These are phyloP conservation scores for Cryptococcus sp. DNA, from an alignment of 1,284 basidiomycete species.

Conservation along the genomic window DNA sequence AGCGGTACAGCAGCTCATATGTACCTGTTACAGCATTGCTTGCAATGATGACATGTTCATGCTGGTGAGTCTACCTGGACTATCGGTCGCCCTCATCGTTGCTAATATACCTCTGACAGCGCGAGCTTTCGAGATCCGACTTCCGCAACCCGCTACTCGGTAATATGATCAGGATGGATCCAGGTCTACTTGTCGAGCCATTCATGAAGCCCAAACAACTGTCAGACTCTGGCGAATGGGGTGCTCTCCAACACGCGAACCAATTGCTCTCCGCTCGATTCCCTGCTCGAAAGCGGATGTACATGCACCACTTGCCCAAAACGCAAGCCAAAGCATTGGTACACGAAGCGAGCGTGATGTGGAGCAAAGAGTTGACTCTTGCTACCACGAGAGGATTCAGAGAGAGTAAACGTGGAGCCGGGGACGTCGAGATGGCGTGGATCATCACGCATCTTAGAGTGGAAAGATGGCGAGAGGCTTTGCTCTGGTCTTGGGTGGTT, in stretches of 20 bases:
- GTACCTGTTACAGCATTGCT: slow-evolving; percentile 25
- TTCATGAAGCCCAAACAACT: slow-evolving; percentile 21
- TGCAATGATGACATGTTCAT: slow-evolving; percentile 51
- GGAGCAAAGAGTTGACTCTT: slow-evolving; percentile 24
- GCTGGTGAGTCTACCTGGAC: slow-evolving; percentile 14
- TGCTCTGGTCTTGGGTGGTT: slow-evolving; percentile 44
- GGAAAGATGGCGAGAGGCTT: slow-evolving; percentile 48
- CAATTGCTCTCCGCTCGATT: slow-evolving; percentile 37
- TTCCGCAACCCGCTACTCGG: slow-evolving; percentile 45
- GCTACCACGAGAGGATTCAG: slow-evolving; percentile 40
- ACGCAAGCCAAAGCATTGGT: slow-evolving; percentile 26
- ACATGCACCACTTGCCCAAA: slow-evolving; percentile 46
- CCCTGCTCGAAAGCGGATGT: slow-evolving; percentile 28
- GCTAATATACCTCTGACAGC: slow-evolving; percentile 8
- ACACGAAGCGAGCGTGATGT: slow-evolving; percentile 46
- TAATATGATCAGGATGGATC: slow-evolving; percentile 37
- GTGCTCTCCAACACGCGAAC: slow-evolving; percentile 42
- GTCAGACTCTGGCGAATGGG: slow-evolving; percentile 44
- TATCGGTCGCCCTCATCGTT: neutral
- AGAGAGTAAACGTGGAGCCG: slow-evolving; percentile 33
- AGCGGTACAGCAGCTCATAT: neutral
- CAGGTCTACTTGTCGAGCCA: slow-evolving; percentile 28
- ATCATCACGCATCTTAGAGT: slow-evolving; percentile 38
- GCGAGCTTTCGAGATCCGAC: slow-evolving; percentile 28
- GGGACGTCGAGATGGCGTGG: slow-evolving; percentile 45